These are phyloP conservation scores for Lodderomyces jiufengensis DNA, from an alignment of 1,139 yeast genomes.

Conservation along the genomic window DNA sequence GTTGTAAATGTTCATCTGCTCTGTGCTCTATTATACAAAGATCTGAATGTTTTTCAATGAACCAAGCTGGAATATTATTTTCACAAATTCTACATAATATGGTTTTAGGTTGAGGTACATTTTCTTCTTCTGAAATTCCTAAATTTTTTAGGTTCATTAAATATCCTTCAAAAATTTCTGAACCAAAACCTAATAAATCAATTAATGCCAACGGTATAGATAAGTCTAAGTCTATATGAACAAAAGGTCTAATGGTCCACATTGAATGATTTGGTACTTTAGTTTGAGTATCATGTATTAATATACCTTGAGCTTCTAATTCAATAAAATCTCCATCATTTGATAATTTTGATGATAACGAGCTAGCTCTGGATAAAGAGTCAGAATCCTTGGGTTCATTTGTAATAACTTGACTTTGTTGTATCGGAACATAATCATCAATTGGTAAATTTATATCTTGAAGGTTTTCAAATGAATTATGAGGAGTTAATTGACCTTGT, in stretches of 20 bases:
- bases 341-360: constrained; percentile 34
- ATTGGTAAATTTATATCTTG: constrained; percentile 6
- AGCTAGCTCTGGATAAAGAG: constrained; percentile 11
- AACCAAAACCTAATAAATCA: constrained; percentile 81
- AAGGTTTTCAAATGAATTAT: constrained; percentile 19
- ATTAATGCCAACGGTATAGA: constrained; percentile 66
- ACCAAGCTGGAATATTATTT: constrained; percentile 90
- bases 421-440: constrained; percentile 9
- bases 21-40: constrained; percentile 83
- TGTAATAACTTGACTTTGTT: constrained; percentile 7
- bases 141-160: constrained; percentile 58
- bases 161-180: constrained; percentile 77
- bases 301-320: constrained; percentile 92
- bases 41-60: constrained; percentile 89
- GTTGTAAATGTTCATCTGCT: constrained; percentile 74
- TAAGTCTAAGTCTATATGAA: constrained; percentile 57
- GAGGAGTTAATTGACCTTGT: constrained; percentile 26
- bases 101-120: constrained; percentile 71
- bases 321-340: constrained; percentile 63
- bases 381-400: constrained; percentile 8
- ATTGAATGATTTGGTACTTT: constrained; percentile 76
- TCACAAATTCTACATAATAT: constrained; percentile 93
- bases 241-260: constrained; percentile 88
- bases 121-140: constrained; percentile 58
- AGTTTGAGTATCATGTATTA: constrained; percentile 64